These are phyloP conservation scores for Zymoseptoria tritici DNA, from an alignment of 2,329 filamentous ascomycete species.

Conservation along the genomic window DNA sequence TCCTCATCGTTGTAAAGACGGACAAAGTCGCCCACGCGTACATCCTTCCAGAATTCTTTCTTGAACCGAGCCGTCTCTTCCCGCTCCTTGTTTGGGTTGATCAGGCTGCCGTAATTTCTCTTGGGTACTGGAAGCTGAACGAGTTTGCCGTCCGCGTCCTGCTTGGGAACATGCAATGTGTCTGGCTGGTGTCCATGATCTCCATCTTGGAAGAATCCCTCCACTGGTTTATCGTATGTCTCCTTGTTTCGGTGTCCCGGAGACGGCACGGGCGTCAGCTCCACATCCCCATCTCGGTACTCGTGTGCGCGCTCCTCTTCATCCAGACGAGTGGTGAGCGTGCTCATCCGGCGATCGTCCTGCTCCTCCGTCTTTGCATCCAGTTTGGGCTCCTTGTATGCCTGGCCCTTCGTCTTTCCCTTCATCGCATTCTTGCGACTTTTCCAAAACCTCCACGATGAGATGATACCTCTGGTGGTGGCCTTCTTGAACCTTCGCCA, in stretches of 20 bases:
- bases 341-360: constrained; percentile 43
- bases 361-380: constrained; percentile 43
- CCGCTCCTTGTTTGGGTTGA: constrained; percentile 61
- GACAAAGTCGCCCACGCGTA: constrained; percentile 92
- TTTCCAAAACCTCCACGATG: constrained; percentile 45
- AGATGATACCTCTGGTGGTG: constrained; percentile 55
- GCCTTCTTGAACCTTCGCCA: constrained; percentile 93
- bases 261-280: constrained; percentile 92
- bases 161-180: constrained; percentile 24
- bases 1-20: constrained; percentile 95
- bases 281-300: constrained; percentile 60
- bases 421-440: constrained; percentile 33
- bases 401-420: constrained; percentile 41
- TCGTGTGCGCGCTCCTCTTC: constrained; percentile 31
- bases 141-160: constrained; percentile 15
- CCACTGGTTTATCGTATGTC: constrained; percentile 8
- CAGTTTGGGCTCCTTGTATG: constrained; percentile 35
- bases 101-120: constrained; percentile 58
- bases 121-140: constrained; percentile 29
- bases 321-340: constrained; percentile 42
- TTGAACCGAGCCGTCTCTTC: constrained; percentile 77
- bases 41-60: constrained; percentile 88
- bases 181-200: constrained; percentile 18
- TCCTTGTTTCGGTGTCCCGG: constrained; percentile 44
- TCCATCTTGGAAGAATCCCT: constrained; percentile 5